Conservation (phyloP, 805 yeast genomes). For the Saccharomycopsis guyanensis region DNA sequence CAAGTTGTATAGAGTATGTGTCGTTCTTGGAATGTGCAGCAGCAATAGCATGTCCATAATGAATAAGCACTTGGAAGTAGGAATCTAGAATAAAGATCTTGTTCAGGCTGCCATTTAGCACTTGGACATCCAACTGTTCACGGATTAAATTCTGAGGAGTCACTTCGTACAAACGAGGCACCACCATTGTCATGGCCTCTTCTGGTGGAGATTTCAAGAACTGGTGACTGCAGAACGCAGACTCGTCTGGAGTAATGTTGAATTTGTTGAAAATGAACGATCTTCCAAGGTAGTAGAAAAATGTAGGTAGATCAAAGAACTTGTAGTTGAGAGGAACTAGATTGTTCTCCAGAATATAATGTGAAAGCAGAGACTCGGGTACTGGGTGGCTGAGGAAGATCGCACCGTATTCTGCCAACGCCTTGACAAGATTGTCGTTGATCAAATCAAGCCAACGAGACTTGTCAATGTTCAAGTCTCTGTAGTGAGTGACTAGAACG, state of each 20-base stretch:
- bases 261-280: conserved; percentile 33
- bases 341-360: conserved; percentile 4
- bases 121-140: neutral
- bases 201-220: conserved; percentile 24
- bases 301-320: conserved; percentile 27
- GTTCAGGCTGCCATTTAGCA: neutral
- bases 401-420: conserved; percentile 30
- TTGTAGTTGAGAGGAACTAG: conserved; percentile 4
- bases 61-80: conserved; percentile 24
- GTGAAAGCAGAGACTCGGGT: neutral
- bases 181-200: conserved; percentile 23
- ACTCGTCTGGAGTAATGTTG: conserved; percentile 39
- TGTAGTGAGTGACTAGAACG: conserved; percentile 27
- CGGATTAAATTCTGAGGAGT: neutral
- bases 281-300: conserved; percentile 30
- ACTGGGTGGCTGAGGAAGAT: conserved; percentile 2
- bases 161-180: neutral
- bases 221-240: conserved; percentile 34
- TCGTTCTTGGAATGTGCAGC: neutral
- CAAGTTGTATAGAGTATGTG: neutral
- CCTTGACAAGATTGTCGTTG: conserved; percentile 27
- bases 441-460: conserved; percentile 27
- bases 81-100: conserved; percentile 26
- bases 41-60: conserved; percentile 15
- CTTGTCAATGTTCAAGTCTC: conserved; percentile 26